Evolutionary conservation across 495 filamentous ascomycete genomes (phyloP), one percentile per base, ranked within the genome.

Genomic region (Platismatia glauca): DNA sequence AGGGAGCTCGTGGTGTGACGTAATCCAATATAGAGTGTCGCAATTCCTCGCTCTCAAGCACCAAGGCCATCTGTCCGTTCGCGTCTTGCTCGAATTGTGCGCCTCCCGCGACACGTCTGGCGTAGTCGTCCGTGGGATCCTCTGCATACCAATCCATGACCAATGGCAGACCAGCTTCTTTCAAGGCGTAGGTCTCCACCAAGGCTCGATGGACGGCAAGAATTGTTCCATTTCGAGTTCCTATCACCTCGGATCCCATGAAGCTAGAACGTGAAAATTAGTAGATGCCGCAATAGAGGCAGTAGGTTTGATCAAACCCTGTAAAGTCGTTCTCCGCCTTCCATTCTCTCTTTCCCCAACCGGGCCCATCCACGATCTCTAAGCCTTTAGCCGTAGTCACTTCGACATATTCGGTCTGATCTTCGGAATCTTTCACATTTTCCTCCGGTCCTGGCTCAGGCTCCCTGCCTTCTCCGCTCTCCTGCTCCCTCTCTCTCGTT

Each of bases 371-470:
- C 24, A 91, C 76, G 37, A 72, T 72, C 59, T 82, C 74, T 58
- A 93, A 73, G 0, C 78, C 84, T 12, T 83, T 76, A 71, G 78
- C 83, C 9, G 74, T 79, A 38, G 75, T 72, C 57, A 89, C 86
- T 33, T 81, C 81, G 55, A 72, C 68, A 70, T 91, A 91, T 6
- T 70, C 38, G 7, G 48, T 46, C 44, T 58, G 18, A 57, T 66
- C 67, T 15, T 53, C 66, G 53, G 38, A 27, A 5, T n/a, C n/a
- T 31, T 22, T 24, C 41, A 44, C 20, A 34, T 62, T 64, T 44
- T 64, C 59, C 60, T 48, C 11, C 24, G 44, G 22, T 27, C 12
- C 44, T 13, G 8, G n/a, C 9, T 27, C n/a, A 15, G 27, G 44
- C 44, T 48, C 44, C 22, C 22, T 15, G 2, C 11, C n/a, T 13